phyloP scores from a whole-genome alignment of 148 eudicot species.

The Mesembryanthemum crystallinum region DNA sequence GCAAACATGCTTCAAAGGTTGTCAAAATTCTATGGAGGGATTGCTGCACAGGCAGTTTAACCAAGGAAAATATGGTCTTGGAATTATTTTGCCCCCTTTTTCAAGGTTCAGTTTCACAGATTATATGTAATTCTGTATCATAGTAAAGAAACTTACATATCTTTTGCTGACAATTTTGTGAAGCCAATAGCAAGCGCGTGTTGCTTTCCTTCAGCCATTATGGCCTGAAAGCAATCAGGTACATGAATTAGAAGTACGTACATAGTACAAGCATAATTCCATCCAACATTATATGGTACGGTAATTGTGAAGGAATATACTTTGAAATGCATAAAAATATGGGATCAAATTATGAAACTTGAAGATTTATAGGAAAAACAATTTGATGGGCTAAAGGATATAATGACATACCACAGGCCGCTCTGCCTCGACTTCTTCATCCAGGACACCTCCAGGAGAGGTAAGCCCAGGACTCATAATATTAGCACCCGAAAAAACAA shows the following conservation, averaged over 20 bases:
- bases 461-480: constrained; percentile 99
- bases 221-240: constrained; percentile 54
- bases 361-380: not conserved
- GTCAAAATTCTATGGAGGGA: not conserved
- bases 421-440: constrained; percentile 85
- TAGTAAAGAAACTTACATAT: constrained; percentile 62
- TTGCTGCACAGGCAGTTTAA: not conserved
- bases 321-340: not conserved
- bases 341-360: not conserved
- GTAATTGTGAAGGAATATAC: not conserved
- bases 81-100: not conserved
- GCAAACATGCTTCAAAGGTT: not conserved
- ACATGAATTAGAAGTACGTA: constrained; percentile 9
- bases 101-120: constrained; percentile 8
- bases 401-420: constrained; percentile 71
- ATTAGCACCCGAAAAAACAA: constrained; percentile 94
- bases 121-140: not conserved
- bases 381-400: not conserved
- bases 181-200: constrained; percentile 99
- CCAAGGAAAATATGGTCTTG: not conserved
- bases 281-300: not conserved
- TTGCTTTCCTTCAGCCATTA: constrained; percentile 99
- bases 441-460: constrained; percentile 94
- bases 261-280: not conserved
- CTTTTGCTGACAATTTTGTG: constrained; percentile 96